Percentiles rank a stretch among this genome's conserved stretches.
Conservation (phyloP, 2,329 filamentous ascomycete species). For the Lachnellula cervina region DNA sequence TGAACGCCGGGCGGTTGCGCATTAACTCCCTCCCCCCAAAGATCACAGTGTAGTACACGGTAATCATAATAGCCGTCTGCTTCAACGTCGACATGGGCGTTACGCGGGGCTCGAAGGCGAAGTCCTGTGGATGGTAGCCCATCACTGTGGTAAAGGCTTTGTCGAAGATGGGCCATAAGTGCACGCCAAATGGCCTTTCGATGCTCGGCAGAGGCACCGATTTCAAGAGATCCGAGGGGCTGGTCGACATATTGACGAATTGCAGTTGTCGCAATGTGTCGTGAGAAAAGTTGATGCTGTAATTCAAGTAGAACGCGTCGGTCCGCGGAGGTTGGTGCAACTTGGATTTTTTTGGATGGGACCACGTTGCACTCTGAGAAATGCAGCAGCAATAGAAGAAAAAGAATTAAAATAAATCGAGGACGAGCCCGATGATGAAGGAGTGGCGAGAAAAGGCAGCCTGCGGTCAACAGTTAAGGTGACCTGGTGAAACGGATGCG, state of each 20-base stretch:
- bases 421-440: constrained; percentile 32
- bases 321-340: constrained; percentile 3
- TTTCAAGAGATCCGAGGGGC: constrained; percentile 35
- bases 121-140: constrained; percentile 82
- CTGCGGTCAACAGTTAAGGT: constrained; percentile 18
- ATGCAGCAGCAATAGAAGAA: constrained; percentile 10
- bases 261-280: constrained; percentile 1
- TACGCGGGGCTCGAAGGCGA: constrained; percentile 73
- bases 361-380: constrained; percentile 23
- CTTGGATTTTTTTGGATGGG: constrained; percentile 3
- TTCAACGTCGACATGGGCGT: constrained; percentile 89
- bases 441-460: constrained; percentile 36
- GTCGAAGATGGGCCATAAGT: constrained; percentile 92
- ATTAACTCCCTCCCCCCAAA: constrained; percentile 90
- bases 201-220: constrained; percentile 69
- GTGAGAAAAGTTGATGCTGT: constrained; percentile 6
- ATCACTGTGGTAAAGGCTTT: constrained; percentile 71
- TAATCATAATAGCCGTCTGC: constrained; percentile 73
- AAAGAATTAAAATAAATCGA: constrained; percentile 6
- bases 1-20: constrained; percentile 78
- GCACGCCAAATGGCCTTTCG: constrained; percentile 86
- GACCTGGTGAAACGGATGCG: constrained; percentile 1
- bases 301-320: not conserved
- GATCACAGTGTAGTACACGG: constrained; percentile 88
- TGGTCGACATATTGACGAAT: constrained; percentile 19